Evolutionary conservation across 257 asterid species (phyloP), one percentile per base, ranked within the genome.

Genomic region (Scutellaria barbata): DNA sequence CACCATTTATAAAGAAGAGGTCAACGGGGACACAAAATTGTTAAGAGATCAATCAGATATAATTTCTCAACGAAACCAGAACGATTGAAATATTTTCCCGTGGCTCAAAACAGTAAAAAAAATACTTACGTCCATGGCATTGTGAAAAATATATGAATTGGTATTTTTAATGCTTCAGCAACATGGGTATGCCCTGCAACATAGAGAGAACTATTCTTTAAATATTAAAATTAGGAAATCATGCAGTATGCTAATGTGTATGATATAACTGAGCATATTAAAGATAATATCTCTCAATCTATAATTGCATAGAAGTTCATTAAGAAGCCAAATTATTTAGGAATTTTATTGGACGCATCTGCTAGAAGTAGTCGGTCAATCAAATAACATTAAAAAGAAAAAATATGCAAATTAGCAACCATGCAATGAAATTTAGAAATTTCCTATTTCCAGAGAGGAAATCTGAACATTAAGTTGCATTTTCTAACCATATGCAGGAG

Each of bases 51-150:
- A 55, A 55, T 39, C 50, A 30, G 56, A 75, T 30, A 53, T 68
- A 33, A 52, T 66, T 72, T 67, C 66, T 78, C 25, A 47, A 63
- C 46, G 45, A 37, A 84, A 67, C 53, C 66, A 62, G 63, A 66
- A n/a, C n/a, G n/a, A n/a, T n/a, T n/a, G n/a, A n/a, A n/a, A n/a
- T n/a, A n/a, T n/a, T n/a, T n/a, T n/a, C n/a, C n/a, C n/a, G n/a
- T n/a, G n/a, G n/a, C n/a, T n/a, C n/a, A n/a, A n/a, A 62, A 78
- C 58, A 40, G 68, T 61, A 52, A 70, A 77, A 78, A 76, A 2
- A 66, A 77, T 78, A 82, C 97, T 89, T 86, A 91, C 97, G 99
- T 91, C 99, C 99, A 94, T n/a, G 97, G 99, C 99, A 94, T 91
- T 22, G 99, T 94, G 82, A 94, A 94, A 76, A 94, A 89, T 81